phyloP scores from a whole-genome alignment of 2,329 filamentous ascomycete genomes.

The Mycosphaerella sp. region DNA sequence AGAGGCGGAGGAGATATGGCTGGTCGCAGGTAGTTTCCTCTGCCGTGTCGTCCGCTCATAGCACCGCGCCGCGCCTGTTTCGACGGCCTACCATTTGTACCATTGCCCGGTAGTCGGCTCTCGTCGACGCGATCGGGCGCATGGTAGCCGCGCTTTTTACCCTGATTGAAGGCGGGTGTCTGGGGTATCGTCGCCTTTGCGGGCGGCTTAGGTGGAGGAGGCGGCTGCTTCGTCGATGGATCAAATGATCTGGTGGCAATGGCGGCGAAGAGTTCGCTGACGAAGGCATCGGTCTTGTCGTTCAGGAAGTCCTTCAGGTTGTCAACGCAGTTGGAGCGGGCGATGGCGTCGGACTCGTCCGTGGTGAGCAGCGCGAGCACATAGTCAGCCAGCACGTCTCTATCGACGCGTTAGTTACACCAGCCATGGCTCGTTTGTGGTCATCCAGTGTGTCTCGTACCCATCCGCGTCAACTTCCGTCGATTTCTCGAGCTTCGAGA shows the following conservation, averaged over 20 bases:
- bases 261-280: slow-evolving; percentile 63
- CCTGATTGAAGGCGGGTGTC: slow-evolving; percentile 30
- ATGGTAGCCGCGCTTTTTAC: slow-evolving; percentile 52
- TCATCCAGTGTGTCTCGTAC: too few relatives aligned
- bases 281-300: slow-evolving; percentile 58
- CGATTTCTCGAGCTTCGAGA: slow-evolving; percentile 66
- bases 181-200: slow-evolving; percentile 22
- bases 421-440: too few relatives aligned
- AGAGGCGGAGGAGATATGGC: slow-evolving; percentile 37
- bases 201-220: slow-evolving; percentile 11
- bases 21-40: slow-evolving; percentile 18
- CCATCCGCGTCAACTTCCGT: slow-evolving; percentile 72
- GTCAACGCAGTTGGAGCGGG: slow-evolving; percentile 61
- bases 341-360: slow-evolving; percentile 58
- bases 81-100: slow-evolving; percentile 40
- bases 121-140: slow-evolving; percentile 47
- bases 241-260: slow-evolving; percentile 50
- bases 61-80: slow-evolving; percentile 57
- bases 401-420: slow-evolving; percentile 53
- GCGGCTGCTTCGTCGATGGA: slow-evolving; percentile 24
- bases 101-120: slow-evolving; percentile 27
- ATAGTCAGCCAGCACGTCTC: slow-evolving; percentile 76
- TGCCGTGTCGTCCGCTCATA: slow-evolving; percentile 28
- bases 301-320: slow-evolving; percentile 71
- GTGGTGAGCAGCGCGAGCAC: slow-evolving; percentile 70